Evolutionary conservation across 306 rosid genomes (phyloP), one percentile per base, ranked within the genome.

Genomic region (Acmispon strigosus): DNA sequence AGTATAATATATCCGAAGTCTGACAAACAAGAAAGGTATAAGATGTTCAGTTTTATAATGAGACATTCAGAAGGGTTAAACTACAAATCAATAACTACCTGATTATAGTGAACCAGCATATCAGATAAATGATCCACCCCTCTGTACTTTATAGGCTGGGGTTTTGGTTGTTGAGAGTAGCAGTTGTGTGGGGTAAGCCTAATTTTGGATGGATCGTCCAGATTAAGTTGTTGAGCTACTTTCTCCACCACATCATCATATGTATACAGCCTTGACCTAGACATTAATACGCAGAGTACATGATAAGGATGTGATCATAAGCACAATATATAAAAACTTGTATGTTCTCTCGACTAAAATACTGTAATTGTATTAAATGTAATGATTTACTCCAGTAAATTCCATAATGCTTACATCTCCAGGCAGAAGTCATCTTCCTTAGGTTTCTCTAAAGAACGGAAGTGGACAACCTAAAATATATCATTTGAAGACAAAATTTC

Each of bases 141-240:
- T 10, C 96, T 85, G 62, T 87, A 92, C 76, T 92, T 87, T 12
- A 92, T 87, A 52, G 98, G 90, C 73, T 92, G 97, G 14, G 96
- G 98, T 72, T 87, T 92, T 27, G 98, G 98, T 78, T 89, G 96
- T 59, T 92, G 98, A 63, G 98, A 92, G 81, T 92, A 92, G 75
- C 94, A 92, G 78, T 89, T 89, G 73, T 92, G 98, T 2, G 98
- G 86, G 10, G 96, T 92, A 10, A 92, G 91, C 80, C 98, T 89
- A 41, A 92, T 69, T 81, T 87, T 89, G 72, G 94, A 84, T 47
- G 94, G 92, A 79, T 89, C 96, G 5, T 86, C 94, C 84, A 87
- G 76, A 60, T 94, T 89, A 78, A 92, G 92, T 78, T 87, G 88
- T 16, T 78, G 90, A 39, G 98, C 98, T 42, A 92, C 82, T 82